phyloP scores from a whole-genome alignment of 2,329 filamentous ascomycete genomes.

The Rutstroemia sp. region DNA sequence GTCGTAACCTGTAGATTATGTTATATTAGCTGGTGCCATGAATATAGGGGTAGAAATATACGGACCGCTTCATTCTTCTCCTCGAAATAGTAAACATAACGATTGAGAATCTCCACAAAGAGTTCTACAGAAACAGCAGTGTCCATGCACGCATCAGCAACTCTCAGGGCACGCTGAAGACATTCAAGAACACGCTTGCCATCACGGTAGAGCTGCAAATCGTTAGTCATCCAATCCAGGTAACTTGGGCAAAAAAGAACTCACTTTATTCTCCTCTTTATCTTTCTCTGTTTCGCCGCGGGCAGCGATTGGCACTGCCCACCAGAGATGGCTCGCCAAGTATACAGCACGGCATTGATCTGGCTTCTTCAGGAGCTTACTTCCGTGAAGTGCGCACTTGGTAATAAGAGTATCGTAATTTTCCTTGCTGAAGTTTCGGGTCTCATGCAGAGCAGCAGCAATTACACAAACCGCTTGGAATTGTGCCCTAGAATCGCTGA shows the following conservation, averaged over 20 bases:
- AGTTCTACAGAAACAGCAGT: slow-evolving; percentile 93
- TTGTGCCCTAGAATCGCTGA: slow-evolving; percentile 91
- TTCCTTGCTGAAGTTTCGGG: slow-evolving; percentile 86
- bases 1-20: slow-evolving; percentile 59
- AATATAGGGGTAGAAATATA: slow-evolving; percentile 14
- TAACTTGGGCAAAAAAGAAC: slow-evolving; percentile 30
- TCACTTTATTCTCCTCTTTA: slow-evolving; percentile 64
- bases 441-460: slow-evolving; percentile 80
- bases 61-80: slow-evolving; percentile 91
- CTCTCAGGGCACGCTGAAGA: slow-evolving; percentile 85
- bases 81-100: slow-evolving; percentile 99
- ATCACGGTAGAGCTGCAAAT: slow-evolving; percentile 77
- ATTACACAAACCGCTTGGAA: slow-evolving; percentile 97
- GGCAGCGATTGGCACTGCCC: slow-evolving; percentile 77
- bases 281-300: slow-evolving; percentile 65
- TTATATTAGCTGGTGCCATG: slow-evolving; percentile 13
- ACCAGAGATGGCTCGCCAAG: slow-evolving; percentile 94
- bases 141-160: slow-evolving; percentile 99
- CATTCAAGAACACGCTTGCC: slow-evolving; percentile 96
- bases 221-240: slow-evolving; percentile 16
- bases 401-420: slow-evolving; percentile 99
- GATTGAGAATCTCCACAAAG: slow-evolving; percentile 96
- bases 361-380: slow-evolving; percentile 93
- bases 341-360: slow-evolving; percentile 97
- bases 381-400: slow-evolving; percentile 92